phyloP scores from a whole-genome alignment of 495 filamentous ascomycete species.

The Podospora conica region DNA sequence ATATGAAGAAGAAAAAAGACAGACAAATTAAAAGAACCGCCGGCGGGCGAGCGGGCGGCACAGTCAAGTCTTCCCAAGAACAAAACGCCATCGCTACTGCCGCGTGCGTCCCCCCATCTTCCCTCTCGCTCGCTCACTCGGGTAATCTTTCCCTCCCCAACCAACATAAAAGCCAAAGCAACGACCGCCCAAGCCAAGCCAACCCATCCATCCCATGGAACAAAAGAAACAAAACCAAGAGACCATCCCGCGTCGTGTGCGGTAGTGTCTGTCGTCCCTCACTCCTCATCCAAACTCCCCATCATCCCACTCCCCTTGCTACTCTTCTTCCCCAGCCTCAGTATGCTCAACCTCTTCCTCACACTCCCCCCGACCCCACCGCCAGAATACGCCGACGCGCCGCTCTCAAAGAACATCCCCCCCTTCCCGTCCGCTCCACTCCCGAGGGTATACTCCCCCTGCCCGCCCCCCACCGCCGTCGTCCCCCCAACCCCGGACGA shows the following conservation, averaged over 20 bases:
- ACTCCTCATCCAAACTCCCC: constrained; percentile 40
- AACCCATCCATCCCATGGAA: neutral
- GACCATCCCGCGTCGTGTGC: neutral
- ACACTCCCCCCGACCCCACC: constrained; percentile 37
- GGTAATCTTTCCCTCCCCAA: constrained; percentile 10
- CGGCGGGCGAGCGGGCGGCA: no score
- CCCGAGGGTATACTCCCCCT: neutral
- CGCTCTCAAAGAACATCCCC: neutral
- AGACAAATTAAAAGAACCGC: neutral
- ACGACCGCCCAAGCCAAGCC: neutral
- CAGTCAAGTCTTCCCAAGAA: neutral
- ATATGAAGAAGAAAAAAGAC: neutral
- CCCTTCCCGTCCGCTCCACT: neutral
- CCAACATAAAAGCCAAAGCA: neutral
- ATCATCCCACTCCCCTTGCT: constrained; percentile 49
- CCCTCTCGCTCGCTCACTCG: neutral
- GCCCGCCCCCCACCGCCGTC: neutral
- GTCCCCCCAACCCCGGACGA: constrained; percentile 11
- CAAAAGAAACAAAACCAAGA: constrained; percentile 2
- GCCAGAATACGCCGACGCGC: neutral
- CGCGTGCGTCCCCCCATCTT: neutral
- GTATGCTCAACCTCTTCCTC: constrained; percentile 61
- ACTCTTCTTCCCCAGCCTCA: constrained; percentile 59
- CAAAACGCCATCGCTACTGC: neutral
- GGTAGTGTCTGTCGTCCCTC: neutral